Evolutionary conservation across 257 asterid species (phyloP).

Genomic region (Plectranthus barbatus): DNA sequence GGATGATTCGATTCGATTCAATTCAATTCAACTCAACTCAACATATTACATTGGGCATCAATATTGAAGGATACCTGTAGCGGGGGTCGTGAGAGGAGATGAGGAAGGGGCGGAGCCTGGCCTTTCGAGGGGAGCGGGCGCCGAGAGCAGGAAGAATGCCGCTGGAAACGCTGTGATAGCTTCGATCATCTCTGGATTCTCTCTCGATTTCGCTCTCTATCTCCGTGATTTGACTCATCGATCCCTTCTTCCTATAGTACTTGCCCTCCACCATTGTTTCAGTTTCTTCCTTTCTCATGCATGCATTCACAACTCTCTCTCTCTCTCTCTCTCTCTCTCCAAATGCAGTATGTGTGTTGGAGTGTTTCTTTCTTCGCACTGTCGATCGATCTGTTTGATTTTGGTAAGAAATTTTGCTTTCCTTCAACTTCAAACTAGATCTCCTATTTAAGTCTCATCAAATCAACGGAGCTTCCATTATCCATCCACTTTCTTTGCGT

Average conservation of each 20-base stretch:
- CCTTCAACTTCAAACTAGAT: too few relatives aligned
- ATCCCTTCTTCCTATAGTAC: conserved; percentile 4
- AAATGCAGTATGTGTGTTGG: too few relatives aligned
- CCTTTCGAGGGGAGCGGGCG: conserved; percentile 32
- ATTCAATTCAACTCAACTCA: background rate
- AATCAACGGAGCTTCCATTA: conserved; percentile 5
- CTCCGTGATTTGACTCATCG: conserved; percentile 13
- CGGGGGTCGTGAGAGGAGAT: conserved; percentile 52
- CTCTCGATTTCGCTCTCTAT: conserved; percentile 40
- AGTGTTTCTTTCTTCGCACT: too few relatives aligned
- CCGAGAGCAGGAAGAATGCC: conserved; percentile 70
- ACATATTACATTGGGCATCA: too few relatives aligned
- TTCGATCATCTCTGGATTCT: conserved; percentile 34
- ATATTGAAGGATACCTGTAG: conserved; percentile 48
- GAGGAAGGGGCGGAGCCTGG: conserved; percentile 33
- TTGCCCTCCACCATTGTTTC: background rate
- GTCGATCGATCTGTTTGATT: background rate
- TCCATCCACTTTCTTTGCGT: too few relatives aligned
- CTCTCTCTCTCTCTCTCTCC: too few relatives aligned
- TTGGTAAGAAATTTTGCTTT: background rate
- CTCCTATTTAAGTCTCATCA: background rate
- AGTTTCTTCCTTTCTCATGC: too few relatives aligned
- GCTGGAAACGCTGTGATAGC: conserved; percentile 41
- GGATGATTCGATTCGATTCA: too few relatives aligned
- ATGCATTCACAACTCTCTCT: too few relatives aligned